These are phyloP conservation scores for Microbotryomycetes sp. DNA, from an alignment of 1,284 basidiomycete species.

Conservation along the genomic window DNA sequence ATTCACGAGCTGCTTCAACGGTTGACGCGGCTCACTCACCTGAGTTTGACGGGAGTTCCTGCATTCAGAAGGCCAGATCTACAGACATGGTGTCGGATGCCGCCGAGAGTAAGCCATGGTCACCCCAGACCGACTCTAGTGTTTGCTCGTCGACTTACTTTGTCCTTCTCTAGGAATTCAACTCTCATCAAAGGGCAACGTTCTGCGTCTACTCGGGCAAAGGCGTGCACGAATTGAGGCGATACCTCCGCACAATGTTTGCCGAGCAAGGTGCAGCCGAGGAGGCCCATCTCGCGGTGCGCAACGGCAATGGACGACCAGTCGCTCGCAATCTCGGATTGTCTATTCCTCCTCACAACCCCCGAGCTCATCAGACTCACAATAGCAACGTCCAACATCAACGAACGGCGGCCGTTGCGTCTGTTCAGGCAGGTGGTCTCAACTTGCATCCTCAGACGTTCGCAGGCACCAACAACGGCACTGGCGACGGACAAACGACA, in stretches of 20 bases:
- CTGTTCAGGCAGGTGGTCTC: neutral
- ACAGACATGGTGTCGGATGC: constrained; percentile 81
- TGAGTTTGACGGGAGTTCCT: constrained; percentile 92
- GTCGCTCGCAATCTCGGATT: neutral
- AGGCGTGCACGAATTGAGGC: constrained; percentile 75
- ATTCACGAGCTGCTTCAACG: constrained; percentile 84
- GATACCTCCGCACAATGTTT: constrained; percentile 51
- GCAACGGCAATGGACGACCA: neutral
- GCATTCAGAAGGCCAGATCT: constrained; percentile 79
- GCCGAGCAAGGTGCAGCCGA: neutral
- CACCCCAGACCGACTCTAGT: neutral
- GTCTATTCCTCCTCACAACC: neutral
- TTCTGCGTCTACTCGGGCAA: constrained; percentile 97
- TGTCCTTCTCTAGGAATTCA: constrained; percentile 66
- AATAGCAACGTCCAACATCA: neutral
- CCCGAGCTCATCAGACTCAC: neutral
- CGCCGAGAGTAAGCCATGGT: constrained; percentile 62
- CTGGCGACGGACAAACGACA: neutral
- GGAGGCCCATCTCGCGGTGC: too few relatives aligned
- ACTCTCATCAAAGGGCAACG: constrained; percentile 76
- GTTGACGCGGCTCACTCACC: constrained; percentile 81
- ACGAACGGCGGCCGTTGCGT: too few relatives aligned
- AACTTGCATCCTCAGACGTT: neutral
- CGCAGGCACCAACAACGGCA: neutral
- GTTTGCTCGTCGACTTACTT: constrained; percentile 5